Conservation (phyloP, 1,284 basidiomycete genomes). For the Acaromyces ingoldii region DNA sequence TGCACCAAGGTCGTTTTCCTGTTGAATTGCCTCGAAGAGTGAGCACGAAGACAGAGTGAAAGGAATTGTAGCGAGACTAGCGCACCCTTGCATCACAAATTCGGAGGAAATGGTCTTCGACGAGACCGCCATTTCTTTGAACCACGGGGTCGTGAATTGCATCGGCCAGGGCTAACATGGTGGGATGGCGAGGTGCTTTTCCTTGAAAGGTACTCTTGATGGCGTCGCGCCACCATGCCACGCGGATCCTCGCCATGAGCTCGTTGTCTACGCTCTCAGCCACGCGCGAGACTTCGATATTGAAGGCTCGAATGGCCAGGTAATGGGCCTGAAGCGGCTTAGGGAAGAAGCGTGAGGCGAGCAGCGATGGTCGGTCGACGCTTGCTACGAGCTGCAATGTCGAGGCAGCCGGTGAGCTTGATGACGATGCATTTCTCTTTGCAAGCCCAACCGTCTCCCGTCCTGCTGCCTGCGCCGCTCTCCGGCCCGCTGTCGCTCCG, state of each 20-base stretch:
- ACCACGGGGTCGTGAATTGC: constrained; percentile 43
- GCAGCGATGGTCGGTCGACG: constrained; percentile 26
- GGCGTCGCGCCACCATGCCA: constrained; percentile 50
- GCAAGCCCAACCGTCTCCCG: neutral
- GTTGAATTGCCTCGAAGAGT: neutral
- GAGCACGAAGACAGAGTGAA: neutral
- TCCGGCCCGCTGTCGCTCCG: too few relatives aligned
- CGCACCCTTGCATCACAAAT: constrained; percentile 40
- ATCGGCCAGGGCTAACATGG: constrained; percentile 35
- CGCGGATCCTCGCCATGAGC: constrained; percentile 43
- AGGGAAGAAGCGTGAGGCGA: constrained; percentile 43
- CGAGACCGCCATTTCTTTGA: constrained; percentile 27
- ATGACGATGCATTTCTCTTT: neutral
- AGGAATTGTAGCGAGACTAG: neutral
- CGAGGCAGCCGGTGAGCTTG: too few relatives aligned
- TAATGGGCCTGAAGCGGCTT: constrained; percentile 39
- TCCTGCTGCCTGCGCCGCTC: neutral
- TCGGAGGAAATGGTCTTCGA: constrained; percentile 46
- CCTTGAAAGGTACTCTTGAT: constrained; percentile 33
- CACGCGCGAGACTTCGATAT: constrained; percentile 41
- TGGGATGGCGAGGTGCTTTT: constrained; percentile 42
- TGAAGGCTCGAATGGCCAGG: constrained; percentile 44
- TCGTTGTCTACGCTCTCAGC: constrained; percentile 46
- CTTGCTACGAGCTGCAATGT: too few relatives aligned
- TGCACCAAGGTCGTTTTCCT: constrained; percentile 40